phyloP scores from a whole-genome alignment of 1,284 basidiomycete genomes.

The Blastosporella zonata region DNA sequence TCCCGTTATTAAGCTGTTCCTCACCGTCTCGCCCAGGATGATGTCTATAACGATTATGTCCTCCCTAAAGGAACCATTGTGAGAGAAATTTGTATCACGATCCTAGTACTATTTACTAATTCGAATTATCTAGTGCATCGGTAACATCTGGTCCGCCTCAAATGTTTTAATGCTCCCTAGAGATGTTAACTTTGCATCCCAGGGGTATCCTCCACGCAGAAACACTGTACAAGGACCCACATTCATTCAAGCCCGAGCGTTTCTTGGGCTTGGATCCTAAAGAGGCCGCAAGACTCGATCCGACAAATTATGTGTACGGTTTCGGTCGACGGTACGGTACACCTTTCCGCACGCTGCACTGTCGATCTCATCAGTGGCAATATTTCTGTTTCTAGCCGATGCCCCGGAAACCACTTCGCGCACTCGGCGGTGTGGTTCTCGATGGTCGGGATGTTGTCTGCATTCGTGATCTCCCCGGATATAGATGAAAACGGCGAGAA shows the following conservation, averaged over 20 bases:
- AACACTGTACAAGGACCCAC: conserved; percentile 11
- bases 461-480: conserved; percentile 15
- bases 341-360: background rate
- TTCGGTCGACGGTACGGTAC: conserved; percentile 17
- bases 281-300: conserved; percentile 15
- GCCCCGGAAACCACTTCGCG: conserved; percentile 20
- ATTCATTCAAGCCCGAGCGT: conserved; percentile 14
- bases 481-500: conserved; percentile 15
- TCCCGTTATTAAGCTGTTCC: conserved; percentile 13
- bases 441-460: conserved; percentile 14
- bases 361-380: background rate
- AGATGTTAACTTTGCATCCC: background rate
- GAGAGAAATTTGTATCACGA: background rate
- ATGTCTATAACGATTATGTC: conserved; percentile 13
- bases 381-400: conserved; percentile 4
- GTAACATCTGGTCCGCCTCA: conserved; percentile 16
- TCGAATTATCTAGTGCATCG: conserved; percentile 13
- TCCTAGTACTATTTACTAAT: background rate
- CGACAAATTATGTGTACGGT: conserved; percentile 17
- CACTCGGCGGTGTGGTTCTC: conserved; percentile 18
- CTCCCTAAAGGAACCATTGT: conserved; percentile 17
- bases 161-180: background rate
- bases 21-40: conserved; percentile 16
- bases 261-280: conserved; percentile 13
- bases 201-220: conserved; percentile 20